These are phyloP conservation scores for Rhodotorula sp. DNA, from an alignment of 1,284 basidiomycete species.

Conservation along the genomic window DNA sequence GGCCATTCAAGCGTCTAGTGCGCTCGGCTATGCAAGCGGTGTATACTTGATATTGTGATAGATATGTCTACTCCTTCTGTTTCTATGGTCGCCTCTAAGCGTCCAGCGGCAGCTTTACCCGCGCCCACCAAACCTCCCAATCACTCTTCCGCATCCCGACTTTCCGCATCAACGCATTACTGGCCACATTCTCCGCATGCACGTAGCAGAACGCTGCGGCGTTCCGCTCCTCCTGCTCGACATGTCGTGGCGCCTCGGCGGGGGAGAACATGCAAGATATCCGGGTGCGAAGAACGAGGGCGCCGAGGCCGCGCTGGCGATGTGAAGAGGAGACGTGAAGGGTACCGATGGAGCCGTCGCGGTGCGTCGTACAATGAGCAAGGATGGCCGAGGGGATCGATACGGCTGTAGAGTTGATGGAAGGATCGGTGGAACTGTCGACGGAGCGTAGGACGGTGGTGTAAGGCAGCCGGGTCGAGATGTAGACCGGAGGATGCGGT, in stretches of 20 bases:
- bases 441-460: slow-evolving; percentile 8
- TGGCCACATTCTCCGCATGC: slow-evolving; percentile 9
- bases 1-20: too few species aligned
- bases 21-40: too few species aligned
- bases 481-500: slow-evolving; percentile 16
- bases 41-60: too few species aligned
- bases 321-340: slow-evolving; percentile 7
- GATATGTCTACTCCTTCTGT: too few species aligned
- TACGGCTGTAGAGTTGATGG: neutral
- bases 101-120: slow-evolving; percentile 11
- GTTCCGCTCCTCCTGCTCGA: neutral
- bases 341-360: slow-evolving; percentile 31
- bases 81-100: neutral
- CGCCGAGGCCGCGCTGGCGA: slow-evolving; percentile 8
- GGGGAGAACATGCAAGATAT: slow-evolving; percentile 1
- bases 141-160: slow-evolving; percentile 8
- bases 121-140: slow-evolving; percentile 20
- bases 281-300: slow-evolving; percentile 7
- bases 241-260: neutral
- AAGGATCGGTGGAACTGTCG: neutral
- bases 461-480: slow-evolving; percentile 12
- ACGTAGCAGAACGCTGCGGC: slow-evolving; percentile 23
- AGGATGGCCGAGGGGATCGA: neutral
- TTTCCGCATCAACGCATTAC: slow-evolving; percentile 17
- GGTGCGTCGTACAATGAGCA: slow-evolving; percentile 26